Evolutionary conservation across 2,329 filamentous ascomycete species (phyloP), one percentile per base, ranked within the genome.

Genomic region (Monosporascus sp.): DNA sequence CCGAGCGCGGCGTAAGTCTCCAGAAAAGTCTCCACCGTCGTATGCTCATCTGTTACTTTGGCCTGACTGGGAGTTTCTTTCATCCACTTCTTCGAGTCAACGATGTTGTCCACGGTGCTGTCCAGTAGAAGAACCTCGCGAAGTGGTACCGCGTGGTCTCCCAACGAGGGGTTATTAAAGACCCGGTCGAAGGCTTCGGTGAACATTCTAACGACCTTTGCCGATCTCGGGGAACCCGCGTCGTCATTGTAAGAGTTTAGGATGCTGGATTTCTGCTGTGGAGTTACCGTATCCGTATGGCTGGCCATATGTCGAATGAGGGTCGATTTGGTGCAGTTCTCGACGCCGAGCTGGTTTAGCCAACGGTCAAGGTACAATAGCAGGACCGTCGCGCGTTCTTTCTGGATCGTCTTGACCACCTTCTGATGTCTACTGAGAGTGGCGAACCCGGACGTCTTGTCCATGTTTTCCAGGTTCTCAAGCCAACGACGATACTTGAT

Each of bases 121-220:
- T 82, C 79, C 17, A 80, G 71, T 34, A 78, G 66, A 9, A 83
- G 65, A 7, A 83, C 77, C 54, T 81, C 77, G 6, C 74, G 71
- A 17, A 83, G 70, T 18, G 75, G 70, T 9, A 83, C 72, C 27
- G 71, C 69, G 18, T 70, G 70, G 6, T 68, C 61, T 6, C 62
- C 60, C 6, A 67, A 60, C 9, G 65, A 60, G 18, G 66, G 59
- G 34, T 70, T 66, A 48, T 72, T 67, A 57, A 86, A 82, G 15
- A 84, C 77, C 8, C 70, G 69, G 55, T 83, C 75, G 58, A 86
- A 85, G 9, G 79, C 79, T 25, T 80, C 72, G 4, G 76, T 79
- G 51, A 84, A 84, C 59, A 79, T 72, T 49, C 71, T 70, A 3
- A 79, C 77, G 3, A 70, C 69, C 53, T 64, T 69, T 5, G 68